These are phyloP conservation scores for Leccinum pachyderme DNA, from an alignment of 1,284 basidiomycete species.

Conservation along the genomic window DNA sequence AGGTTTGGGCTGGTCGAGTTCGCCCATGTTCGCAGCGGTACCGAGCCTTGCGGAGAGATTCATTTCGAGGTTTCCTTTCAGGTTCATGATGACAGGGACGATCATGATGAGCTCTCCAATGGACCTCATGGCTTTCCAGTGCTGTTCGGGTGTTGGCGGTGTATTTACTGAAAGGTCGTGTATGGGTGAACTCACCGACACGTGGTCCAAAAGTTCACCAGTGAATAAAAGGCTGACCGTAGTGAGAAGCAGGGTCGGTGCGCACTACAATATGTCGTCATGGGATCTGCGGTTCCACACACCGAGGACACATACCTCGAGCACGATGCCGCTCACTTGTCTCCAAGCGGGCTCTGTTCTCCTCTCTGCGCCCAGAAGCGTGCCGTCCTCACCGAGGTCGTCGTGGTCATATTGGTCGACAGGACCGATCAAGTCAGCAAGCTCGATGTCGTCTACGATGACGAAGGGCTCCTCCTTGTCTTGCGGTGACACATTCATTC, in stretches of 20 bases:
- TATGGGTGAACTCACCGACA: constrained; percentile 60
- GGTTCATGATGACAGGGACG: constrained; percentile 90
- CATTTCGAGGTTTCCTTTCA: constrained; percentile 98
- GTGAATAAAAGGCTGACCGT: constrained; percentile 80
- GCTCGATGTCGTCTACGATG: constrained; percentile 35
- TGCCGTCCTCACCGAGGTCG: constrained; percentile 6
- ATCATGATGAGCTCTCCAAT: constrained; percentile 97
- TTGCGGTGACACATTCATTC: constrained; percentile 11
- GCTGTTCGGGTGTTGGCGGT: constrained; percentile 42
- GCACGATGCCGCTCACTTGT: constrained; percentile 57
- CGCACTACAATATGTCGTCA: constrained; percentile 47
- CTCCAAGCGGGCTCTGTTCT: constrained; percentile 41
- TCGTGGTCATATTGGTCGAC: constrained; percentile 10
- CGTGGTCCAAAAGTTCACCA: constrained; percentile 83
- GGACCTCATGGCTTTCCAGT: constrained; percentile 86
- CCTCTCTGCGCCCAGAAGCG: constrained; percentile 34
- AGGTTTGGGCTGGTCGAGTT: constrained; percentile 73
- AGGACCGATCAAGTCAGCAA: constrained; percentile 28
- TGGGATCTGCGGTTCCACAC: not conserved
- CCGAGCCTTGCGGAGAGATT: constrained; percentile 80
- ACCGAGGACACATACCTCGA: constrained; percentile 51
- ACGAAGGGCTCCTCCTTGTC: not conserved
- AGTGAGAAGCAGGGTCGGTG: constrained; percentile 70
- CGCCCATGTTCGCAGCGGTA: constrained; percentile 82
- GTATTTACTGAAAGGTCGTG: constrained; percentile 3